These are phyloP conservation scores for Mycosarcoma mackinlayi DNA, from an alignment of 1,284 basidiomycete species.

Conservation along the genomic window DNA sequence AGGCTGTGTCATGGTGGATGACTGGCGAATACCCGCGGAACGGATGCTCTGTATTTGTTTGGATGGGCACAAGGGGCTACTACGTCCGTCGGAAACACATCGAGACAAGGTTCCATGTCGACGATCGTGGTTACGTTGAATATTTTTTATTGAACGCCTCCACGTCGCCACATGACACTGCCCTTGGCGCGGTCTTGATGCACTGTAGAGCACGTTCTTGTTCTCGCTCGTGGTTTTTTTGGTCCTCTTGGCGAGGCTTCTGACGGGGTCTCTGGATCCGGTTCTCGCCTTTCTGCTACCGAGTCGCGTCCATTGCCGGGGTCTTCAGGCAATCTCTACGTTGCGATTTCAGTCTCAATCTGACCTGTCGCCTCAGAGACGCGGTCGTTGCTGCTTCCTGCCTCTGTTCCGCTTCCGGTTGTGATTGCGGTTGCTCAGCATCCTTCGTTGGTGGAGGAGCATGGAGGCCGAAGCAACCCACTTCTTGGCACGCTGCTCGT, in stretches of 20 bases:
- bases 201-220: no score
- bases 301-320: no score
- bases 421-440: no score
- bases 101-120: conserved; percentile 6
- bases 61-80: background rate
- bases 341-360: no score
- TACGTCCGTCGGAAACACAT: conserved; percentile 2
- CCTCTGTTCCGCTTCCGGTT: no score
- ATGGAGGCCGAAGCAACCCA: conserved; percentile 4
- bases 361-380: no score
- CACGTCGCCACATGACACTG: conserved; percentile 2
- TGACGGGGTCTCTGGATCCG: no score
- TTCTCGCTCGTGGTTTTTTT: background rate
- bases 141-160: background rate
- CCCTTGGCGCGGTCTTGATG: background rate
- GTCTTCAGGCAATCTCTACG: no score
- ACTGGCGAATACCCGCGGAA: background rate
- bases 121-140: background rate
- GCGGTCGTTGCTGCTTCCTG: no score
- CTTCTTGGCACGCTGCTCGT: background rate
- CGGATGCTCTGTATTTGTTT: background rate
- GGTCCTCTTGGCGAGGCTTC: no score
- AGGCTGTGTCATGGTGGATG: background rate
- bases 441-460: no score
- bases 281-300: background rate